Evolutionary conservation across 2,329 filamentous ascomycete species (phyloP), one percentile per base, ranked within the genome.

Genomic region (Botrytis fabae): DNA sequence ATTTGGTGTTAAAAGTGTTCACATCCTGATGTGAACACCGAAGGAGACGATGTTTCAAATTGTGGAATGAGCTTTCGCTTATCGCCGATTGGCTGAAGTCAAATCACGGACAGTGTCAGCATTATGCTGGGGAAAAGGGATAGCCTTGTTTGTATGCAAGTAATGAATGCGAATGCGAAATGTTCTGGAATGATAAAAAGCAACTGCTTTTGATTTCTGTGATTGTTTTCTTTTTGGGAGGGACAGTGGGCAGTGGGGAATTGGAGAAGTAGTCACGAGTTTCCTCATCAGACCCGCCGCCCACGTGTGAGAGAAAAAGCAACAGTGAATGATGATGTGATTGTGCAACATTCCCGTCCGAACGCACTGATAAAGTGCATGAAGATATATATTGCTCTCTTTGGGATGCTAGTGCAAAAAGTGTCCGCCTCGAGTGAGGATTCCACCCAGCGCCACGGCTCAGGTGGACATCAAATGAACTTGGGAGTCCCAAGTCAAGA

Each of bases 61-160:
- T 3, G 42, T 69, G 16, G 48, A 69, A 38, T 59, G 48, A 69
- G 16, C 2, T 32, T 32, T 40, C n/a, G 35, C n/a, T 32, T 12
- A 35, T 28, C 38, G 22, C 48, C n/a, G 65, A 68, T 69, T 69
- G 65, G 48, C 51, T 42, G 35, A 28, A 42, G 35, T 20, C 18
- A 69, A 44, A 69, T 25, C 25, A 32, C 35, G 35, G 48, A n/a
- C 54, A 32, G 28, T 32, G 32, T 5, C 35, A 68, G 35, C 35
- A 40, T 68, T 42, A 32, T 68, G 25, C 64, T 68, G 46, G 48
- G 14, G 35, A 28, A 42, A 40, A 28, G 48, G 64, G 46, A 42
- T 57, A 18, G 35, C 48, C 48, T 57, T 69, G 65, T 69, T 57
- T 44, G 35, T 57, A 69, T 57, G 18, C 5, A 42, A 68, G n/a